phyloP scores from a whole-genome alignment of 83 land plant species.

The Picea abies region DNA sequence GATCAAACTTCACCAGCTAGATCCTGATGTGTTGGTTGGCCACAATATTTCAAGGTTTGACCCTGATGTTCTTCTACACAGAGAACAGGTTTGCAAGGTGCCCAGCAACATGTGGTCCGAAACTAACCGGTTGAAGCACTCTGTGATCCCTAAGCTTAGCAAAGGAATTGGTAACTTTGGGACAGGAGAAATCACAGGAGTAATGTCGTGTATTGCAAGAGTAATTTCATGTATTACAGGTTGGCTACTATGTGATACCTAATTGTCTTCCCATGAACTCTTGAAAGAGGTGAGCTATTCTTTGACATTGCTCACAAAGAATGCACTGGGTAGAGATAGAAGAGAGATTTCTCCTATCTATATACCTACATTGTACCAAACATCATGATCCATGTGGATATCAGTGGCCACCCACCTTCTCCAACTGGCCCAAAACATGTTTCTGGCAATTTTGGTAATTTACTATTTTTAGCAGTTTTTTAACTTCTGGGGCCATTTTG shows the following conservation, averaged over 20 bases:
- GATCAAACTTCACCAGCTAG: conserved; percentile 89
- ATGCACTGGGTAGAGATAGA: conserved; percentile 35
- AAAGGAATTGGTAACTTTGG: conserved; percentile 81
- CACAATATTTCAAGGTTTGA: conserved; percentile 99
- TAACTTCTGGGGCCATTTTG: no score
- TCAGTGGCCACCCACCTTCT: no score
- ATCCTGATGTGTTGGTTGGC: conserved; percentile 98
- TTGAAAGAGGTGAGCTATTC: conserved; percentile 56
- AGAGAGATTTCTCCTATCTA: conserved; percentile 34
- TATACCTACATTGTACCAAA: conserved; percentile 36
- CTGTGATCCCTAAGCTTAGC: conserved; percentile 34
- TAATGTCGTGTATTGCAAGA: conserved; percentile 77
- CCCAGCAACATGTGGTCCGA: conserved; percentile 94
- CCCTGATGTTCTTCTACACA: conserved; percentile 92
- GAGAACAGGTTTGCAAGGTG: conserved; percentile 92
- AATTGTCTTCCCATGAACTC: conserved; percentile 87
- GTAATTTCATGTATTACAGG: conserved; percentile 95
- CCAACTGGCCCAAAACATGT: no score
- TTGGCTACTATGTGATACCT: conserved; percentile 96
- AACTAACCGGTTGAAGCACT: conserved; percentile 58
- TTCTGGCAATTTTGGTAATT: no score
- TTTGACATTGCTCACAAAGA: conserved; percentile 35
- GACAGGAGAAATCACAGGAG: conserved; percentile 93
- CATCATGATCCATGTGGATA: neutral
- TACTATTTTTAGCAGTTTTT: no score